Evolutionary conservation across 768 basidiomycete genomes (phyloP).

Genomic region (Symmetrospora coprosmae): DNA sequence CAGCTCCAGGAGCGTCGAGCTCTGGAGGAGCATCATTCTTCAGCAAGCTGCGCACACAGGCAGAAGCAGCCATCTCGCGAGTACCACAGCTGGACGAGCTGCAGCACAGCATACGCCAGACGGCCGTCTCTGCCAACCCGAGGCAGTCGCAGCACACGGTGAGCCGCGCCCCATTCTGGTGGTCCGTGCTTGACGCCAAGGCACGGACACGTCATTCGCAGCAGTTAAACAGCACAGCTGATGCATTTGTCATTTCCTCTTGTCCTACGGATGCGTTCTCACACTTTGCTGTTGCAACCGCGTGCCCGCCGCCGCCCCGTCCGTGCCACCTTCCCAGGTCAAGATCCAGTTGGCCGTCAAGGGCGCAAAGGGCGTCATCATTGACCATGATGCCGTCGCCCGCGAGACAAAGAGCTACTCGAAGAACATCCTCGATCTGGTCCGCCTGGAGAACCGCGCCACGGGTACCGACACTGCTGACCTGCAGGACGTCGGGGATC

Average conservation of each 20-base stretch:
- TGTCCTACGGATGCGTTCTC: too few species aligned
- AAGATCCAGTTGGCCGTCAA: slow-evolving; percentile 28
- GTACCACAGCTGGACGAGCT: slow-evolving; percentile 15
- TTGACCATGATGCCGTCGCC: slow-evolving; percentile 16
- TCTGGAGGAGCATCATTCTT: slow-evolving; percentile 1
- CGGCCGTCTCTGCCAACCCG: not conserved
- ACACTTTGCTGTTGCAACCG: too few species aligned
- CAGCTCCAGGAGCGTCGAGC: not conserved
- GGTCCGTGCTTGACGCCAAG: too few species aligned
- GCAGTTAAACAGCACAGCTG: too few species aligned
- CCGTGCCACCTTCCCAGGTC: too few species aligned
- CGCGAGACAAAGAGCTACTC: slow-evolving; percentile 18
- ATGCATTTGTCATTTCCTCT: too few species aligned
- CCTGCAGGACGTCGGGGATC: slow-evolving; percentile 24
- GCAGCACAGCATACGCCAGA: slow-evolving; percentile 7
- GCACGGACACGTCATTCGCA: too few species aligned
- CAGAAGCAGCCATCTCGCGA: not conserved
- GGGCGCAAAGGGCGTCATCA: slow-evolving; percentile 5
- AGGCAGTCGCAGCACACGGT: not conserved
- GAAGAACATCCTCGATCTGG: slow-evolving; percentile 22
- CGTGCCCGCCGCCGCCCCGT: too few species aligned
- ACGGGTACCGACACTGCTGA: slow-evolving; percentile 20
- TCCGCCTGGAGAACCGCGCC: not conserved
- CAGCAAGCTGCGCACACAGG: slow-evolving; percentile 11
- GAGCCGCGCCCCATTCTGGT: too few species aligned